Conservation (phyloP, 1,139 yeast species). For the Saccharomyces hybrid region DNA sequence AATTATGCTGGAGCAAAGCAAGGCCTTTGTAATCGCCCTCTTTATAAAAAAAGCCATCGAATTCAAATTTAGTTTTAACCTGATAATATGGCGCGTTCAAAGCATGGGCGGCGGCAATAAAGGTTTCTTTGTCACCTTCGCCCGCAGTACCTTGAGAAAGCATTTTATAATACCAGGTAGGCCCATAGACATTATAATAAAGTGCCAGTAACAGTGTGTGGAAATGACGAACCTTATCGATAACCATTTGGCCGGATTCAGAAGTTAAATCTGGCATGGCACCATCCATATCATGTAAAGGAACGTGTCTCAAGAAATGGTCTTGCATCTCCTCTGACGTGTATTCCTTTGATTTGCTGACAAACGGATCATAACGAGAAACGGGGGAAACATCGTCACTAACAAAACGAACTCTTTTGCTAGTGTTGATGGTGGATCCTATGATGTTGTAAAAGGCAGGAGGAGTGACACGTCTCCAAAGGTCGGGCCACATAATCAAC, state of each 20-base stretch:
- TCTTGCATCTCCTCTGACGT: constrained; percentile 3
- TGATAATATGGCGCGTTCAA: constrained; percentile 46
- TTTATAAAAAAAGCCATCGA: constrained; percentile 41
- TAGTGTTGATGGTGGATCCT: constrained; percentile 33
- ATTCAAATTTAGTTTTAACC: constrained; percentile 40
- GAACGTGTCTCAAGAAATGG: constrained; percentile 17
- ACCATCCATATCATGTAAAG: constrained; percentile 47
- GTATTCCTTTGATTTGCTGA: constrained; percentile 1
- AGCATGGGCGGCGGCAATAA: constrained; percentile 51
- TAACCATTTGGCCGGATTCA: constrained; percentile 52
- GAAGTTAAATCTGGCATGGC: constrained; percentile 53
- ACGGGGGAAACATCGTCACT: constrained; percentile 23
- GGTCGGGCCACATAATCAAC: constrained; percentile 61
- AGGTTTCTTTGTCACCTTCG: constrained; percentile 58
- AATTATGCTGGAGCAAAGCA: constrained; percentile 40
- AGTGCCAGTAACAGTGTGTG: constrained; percentile 44
- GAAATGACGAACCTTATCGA: constrained; percentile 45
- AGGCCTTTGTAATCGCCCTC: constrained; percentile 33
- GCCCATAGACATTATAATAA: constrained; percentile 51
- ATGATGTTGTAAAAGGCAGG: constrained; percentile 54
- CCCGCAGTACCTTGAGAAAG: constrained; percentile 54
- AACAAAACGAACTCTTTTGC: constrained; percentile 19
- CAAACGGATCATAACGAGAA: constrained; percentile 13
- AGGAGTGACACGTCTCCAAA: constrained; percentile 56
- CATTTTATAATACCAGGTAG: constrained; percentile 45